These are phyloP conservation scores for Galerina marginata DNA, from an alignment of 768 basidiomycete species.

Conservation along the genomic window DNA sequence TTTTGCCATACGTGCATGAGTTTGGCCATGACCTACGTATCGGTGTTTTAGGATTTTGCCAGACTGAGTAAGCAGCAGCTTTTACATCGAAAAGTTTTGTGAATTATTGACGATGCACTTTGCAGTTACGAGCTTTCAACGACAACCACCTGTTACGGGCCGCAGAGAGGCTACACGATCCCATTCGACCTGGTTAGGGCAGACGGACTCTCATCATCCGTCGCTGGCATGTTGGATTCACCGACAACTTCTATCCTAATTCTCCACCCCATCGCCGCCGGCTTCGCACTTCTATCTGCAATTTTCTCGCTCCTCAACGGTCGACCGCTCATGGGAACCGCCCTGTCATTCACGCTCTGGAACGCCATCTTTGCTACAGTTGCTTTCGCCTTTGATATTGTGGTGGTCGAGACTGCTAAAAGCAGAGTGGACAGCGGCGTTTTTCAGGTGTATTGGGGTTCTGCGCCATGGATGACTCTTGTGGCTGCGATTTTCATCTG, in stretches of 20 bases:
- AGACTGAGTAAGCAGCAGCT: background rate
- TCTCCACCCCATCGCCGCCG: background rate
- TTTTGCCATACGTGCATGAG: background rate
- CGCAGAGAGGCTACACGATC: background rate
- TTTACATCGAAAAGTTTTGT: background rate
- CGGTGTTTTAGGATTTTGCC: slow-evolving; percentile 1
- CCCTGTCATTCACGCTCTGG: background rate
- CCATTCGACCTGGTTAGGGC: background rate
- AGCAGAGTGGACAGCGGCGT: background rate
- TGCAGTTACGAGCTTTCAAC: background rate
- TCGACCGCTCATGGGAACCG: background rate
- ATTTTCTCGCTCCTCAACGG: background rate
- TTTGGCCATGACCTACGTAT: slow-evolving; percentile 1
- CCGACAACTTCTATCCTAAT: background rate
- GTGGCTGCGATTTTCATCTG: slow-evolving; percentile 1
- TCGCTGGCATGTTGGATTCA: slow-evolving; percentile 1
- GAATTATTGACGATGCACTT: background rate
- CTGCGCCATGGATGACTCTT: background rate
- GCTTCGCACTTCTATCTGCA: background rate
- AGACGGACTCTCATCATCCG: background rate
- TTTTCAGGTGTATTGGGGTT: background rate
- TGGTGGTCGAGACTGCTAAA: background rate
- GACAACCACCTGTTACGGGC: background rate
- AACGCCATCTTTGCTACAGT: background rate
- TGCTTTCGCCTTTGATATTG: background rate